Evolutionary conservation across 2,329 filamentous ascomycete species (phyloP).

Genomic region (Hymenoscyphus albidus): DNA sequence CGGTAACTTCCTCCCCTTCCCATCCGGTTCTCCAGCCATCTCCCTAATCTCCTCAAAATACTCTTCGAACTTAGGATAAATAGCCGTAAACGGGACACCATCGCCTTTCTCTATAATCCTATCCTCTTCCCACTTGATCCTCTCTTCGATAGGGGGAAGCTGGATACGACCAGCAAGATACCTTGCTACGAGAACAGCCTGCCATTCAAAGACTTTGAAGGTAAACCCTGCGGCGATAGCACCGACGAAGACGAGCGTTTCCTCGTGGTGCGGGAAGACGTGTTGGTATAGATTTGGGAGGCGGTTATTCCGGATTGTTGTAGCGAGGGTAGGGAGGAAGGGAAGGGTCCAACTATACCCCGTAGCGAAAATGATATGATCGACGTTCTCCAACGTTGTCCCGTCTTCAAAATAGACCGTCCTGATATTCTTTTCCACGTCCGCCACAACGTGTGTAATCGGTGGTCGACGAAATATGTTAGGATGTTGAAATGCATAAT

Average conservation of each 20-base stretch:
- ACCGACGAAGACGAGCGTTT: conserved; percentile 54
- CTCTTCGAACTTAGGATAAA: conserved; percentile 60
- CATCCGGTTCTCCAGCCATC: conserved; percentile 40
- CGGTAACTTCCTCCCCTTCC: conserved; percentile 6
- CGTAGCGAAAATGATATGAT: conserved; percentile 63
- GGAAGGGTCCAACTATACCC: conserved; percentile 63
- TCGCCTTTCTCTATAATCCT: conserved; percentile 53
- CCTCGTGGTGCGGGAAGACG: conserved; percentile 51
- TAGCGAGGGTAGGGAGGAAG: conserved; percentile 50
- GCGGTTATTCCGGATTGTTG: conserved; percentile 48
- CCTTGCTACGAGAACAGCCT: conserved; percentile 58
- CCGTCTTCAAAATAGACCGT: conserved; percentile 57
- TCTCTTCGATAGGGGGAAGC: conserved; percentile 47
- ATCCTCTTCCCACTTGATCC: conserved; percentile 54
- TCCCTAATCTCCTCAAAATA: conserved; percentile 57
- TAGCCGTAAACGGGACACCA: conserved; percentile 50
- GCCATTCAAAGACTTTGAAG: conserved; percentile 67
- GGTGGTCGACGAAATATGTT: conserved; percentile 45
- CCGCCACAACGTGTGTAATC: conserved; percentile 43
- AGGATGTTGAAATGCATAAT: conserved; percentile 57
- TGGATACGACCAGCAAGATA: conserved; percentile 51
- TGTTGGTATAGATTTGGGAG: conserved; percentile 56
- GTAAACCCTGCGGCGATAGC: conserved; percentile 57
- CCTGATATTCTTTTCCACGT: conserved; percentile 28
- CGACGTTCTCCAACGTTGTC: conserved; percentile 48